Base-by-base conservation (phyloP, 495 filamentous ascomycete genomes). In the Aspergillus kassunensis region DNA sequence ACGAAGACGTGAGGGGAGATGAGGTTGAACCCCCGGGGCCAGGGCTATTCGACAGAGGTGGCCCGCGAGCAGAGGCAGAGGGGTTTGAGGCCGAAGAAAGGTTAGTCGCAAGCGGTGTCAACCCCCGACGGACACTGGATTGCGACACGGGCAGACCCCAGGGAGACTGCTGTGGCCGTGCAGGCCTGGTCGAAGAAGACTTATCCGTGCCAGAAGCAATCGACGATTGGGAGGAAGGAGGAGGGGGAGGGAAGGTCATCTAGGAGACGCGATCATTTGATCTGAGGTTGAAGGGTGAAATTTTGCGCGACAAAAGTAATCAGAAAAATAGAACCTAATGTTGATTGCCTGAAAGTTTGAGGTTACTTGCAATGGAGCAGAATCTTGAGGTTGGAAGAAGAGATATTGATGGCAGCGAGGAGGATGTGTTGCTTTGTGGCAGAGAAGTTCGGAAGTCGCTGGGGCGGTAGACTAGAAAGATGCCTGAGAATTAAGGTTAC, bases 161-260 rank as follows among this genome's bases (percentile, higher is more conserved):
- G 61, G 76, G 72, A 68, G 79, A 77, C 70, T 80, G 80, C 72
- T 82, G 76, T 64, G 73, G 60, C 63, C 74, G 74, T 60, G 73
- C 66, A 65, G 75, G 66, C 63, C 78, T 72, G 70, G 74, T 70
- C 70, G 78, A 76, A 55, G 78, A 74, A 61, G 73, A 68, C 65
- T 73, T 79, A 67, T 76, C 75, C 65, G 74, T 72, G 73, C 73
- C 74, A 71, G 79, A 76, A 78, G 75, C 74, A 73, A 75, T 81
- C 69, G 79, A 80, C 72, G 82, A 78, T 72, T 78, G 77, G 71
- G 77, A 72, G 73, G 74, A 75, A 77, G 77, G 76, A 68, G 74
- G 73, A 74, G 79, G 76, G 72, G 78, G 73, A 76, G 76, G 77
- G 73, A 78, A 79, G 77, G 72, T 82, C 80, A 82, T 82, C 78